Evolutionary conservation across 768 basidiomycete genomes (phyloP).

Genomic region (Sutorius australiensis): DNA sequence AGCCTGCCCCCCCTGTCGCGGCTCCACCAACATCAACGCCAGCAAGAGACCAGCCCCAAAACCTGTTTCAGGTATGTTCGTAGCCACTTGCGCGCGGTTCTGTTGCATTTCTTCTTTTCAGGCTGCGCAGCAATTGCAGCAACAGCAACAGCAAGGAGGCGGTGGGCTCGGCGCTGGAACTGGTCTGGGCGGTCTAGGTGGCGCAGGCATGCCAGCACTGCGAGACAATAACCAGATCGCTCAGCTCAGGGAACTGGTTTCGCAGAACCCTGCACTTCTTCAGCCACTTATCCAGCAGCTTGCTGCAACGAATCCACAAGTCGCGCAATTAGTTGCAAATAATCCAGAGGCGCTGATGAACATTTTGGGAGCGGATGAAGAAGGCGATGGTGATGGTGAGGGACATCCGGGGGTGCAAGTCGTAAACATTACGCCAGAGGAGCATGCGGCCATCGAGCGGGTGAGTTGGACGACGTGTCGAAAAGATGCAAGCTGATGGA

Average conservation of each 20-base stretch:
- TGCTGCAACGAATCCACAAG: conserved; percentile 63
- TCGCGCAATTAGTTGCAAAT: conserved; percentile 62
- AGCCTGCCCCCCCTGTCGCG: conserved; percentile 36
- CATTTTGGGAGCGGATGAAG: conserved; percentile 51
- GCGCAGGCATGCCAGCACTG: conserved; percentile 49
- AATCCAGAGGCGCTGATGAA: conserved; percentile 71
- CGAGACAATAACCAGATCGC: conserved; percentile 62
- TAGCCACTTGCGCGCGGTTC: not conserved
- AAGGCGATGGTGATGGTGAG: conserved; percentile 40
- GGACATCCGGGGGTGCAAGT: conserved; percentile 34
- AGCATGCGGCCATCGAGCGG: conserved; percentile 83
- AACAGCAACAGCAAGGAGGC: conserved; percentile 25
- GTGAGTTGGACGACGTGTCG: conserved; percentile 45
- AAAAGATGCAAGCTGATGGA: not conserved
- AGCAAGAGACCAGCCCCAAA: conserved; percentile 57
- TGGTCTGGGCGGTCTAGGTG: conserved; percentile 13
- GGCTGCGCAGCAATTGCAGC: conserved; percentile 72
- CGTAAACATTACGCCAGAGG: conserved; percentile 80
- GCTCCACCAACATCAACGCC: conserved; percentile 25
- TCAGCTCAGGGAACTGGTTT: conserved; percentile 68
- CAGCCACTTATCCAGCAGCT: conserved; percentile 86
- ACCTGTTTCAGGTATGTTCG: conserved; percentile 75
- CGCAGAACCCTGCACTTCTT: conserved; percentile 71
- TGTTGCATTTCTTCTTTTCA: conserved; percentile 26
- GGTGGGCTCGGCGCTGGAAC: conserved; percentile 18